Evolutionary conservation across 768 basidiomycete genomes (phyloP).

Genomic region (Russula vinacea): DNA sequence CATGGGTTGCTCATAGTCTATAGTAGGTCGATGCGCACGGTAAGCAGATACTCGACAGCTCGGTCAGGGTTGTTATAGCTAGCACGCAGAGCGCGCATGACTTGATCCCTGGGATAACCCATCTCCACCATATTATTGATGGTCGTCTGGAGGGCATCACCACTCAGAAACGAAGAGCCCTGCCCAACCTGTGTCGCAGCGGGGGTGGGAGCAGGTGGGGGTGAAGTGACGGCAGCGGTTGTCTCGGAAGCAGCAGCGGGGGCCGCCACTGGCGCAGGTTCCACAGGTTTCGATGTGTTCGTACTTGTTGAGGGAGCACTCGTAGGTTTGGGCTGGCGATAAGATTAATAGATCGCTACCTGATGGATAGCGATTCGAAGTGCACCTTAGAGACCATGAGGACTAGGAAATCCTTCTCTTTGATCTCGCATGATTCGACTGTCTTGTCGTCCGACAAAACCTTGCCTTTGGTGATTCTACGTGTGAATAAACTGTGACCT

Average conservation of each 20-base stretch:
- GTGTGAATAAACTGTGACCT: conserved; percentile 14
- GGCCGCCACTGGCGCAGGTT: conserved; percentile 36
- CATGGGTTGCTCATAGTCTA: not conserved
- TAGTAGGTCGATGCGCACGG: conserved; percentile 46
- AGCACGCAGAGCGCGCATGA: conserved; percentile 80
- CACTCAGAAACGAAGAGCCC: conserved; percentile 68
- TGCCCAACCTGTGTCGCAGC: conserved; percentile 33
- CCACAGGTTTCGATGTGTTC: conserved; percentile 34
- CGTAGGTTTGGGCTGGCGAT: conserved; percentile 53
- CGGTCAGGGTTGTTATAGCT: conserved; percentile 97
- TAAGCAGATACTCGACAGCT: conserved; percentile 98
- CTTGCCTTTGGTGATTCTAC: conserved; percentile 59
- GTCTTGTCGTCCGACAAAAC: conserved; percentile 86
- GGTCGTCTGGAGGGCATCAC: conserved; percentile 68
- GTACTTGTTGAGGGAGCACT: conserved; percentile 38
- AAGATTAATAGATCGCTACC: not conserved
- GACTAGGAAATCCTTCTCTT: conserved; percentile 99
- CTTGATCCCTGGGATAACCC: conserved; percentile 88
- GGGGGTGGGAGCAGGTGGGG: conserved; percentile 35
- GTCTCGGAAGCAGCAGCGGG: conserved; percentile 38
- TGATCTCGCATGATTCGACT: conserved; percentile 83
- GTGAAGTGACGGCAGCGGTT: conserved; percentile 36
- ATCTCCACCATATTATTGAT: conserved; percentile 87
- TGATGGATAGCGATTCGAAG: not conserved
- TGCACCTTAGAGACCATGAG: conserved; percentile 95